Conservation (phyloP, 805 yeast genomes). For the Wickerhamomyces rabaulensis region DNA sequence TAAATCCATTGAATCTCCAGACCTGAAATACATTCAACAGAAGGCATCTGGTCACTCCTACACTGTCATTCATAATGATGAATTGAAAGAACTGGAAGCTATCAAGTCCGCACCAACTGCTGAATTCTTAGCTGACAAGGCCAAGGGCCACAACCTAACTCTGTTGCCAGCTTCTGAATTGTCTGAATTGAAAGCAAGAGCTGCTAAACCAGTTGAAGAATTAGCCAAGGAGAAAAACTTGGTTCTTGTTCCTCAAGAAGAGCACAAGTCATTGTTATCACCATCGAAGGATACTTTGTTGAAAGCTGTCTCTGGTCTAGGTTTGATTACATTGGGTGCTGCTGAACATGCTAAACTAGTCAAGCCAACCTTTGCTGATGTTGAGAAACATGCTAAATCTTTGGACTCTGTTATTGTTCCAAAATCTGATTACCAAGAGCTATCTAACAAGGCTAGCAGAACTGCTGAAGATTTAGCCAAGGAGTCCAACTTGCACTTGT, state of each 20-base stretch:
- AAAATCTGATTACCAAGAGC: conserved; percentile 1
- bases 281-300: conserved; percentile 13
- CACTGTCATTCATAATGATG: conserved; percentile 10
- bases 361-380: conserved; percentile 6
- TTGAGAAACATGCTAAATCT: conserved; percentile 6
- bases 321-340: conserved; percentile 4
- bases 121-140: conserved; percentile 4
- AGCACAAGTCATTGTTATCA: conserved; percentile 9
- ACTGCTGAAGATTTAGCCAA: conserved; percentile 6
- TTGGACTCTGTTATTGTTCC: conserved; percentile 3
- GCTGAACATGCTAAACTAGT: conserved; percentile 5
- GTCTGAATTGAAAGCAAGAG: conserved; percentile 2
- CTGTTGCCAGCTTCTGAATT: conserved; percentile 7
- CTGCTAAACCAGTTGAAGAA: conserved; percentile 6
- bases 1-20: conserved; percentile 20
- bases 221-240: conserved; percentile 7
- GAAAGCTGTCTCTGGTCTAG: conserved; percentile 5
- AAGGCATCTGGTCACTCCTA: conserved; percentile 18
- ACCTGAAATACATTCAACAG: conserved; percentile 12
- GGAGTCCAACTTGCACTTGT: conserved; percentile 4
- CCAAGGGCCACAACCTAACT: conserved; percentile 4
- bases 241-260: conserved; percentile 14
- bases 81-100: conserved; percentile 10
- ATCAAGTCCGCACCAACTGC: conserved; percentile 1
- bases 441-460: conserved; percentile 1